phyloP scores from a whole-genome alignment of 2,329 filamentous ascomycete species.

The Colletotrichum sp. region DNA sequence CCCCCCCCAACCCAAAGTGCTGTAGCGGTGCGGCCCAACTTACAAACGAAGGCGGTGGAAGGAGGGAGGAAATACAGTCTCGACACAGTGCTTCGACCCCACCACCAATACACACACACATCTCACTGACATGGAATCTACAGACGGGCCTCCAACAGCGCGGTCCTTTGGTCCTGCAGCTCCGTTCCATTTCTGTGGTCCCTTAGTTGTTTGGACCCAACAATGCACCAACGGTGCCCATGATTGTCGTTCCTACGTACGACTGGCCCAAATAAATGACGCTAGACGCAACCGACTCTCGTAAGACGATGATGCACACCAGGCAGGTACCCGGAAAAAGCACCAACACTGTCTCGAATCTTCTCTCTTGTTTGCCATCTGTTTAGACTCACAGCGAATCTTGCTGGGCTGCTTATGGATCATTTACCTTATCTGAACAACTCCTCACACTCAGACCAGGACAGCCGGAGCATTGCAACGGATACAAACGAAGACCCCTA shows the following conservation, averaged over 20 bases:
- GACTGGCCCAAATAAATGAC: slow-evolving; percentile 2
- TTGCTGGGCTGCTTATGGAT: neutral
- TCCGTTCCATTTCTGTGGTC: neutral
- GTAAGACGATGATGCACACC: slow-evolving; percentile 13
- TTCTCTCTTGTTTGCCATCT: neutral
- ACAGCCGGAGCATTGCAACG: neutral
- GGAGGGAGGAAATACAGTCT: neutral
- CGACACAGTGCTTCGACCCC: neutral
- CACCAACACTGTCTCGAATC: neutral
- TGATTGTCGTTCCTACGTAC: neutral
- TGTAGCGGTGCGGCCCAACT: neutral
- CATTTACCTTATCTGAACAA: neutral
- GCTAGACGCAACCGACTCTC: slow-evolving; percentile 5
- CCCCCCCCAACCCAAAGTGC: neutral
- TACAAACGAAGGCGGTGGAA: neutral
- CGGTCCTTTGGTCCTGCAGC: neutral
- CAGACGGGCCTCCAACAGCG: neutral
- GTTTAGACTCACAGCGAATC: neutral
- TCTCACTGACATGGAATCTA: neutral
- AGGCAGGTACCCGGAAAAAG: neutral
- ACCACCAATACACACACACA: neutral
- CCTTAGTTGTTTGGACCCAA: neutral
- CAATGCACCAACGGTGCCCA: neutral
- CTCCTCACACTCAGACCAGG: neutral
- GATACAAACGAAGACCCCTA: neutral